phyloP scores from a whole-genome alignment of 2,329 filamentous ascomycete genomes.

The Helminthosporium solani region DNA sequence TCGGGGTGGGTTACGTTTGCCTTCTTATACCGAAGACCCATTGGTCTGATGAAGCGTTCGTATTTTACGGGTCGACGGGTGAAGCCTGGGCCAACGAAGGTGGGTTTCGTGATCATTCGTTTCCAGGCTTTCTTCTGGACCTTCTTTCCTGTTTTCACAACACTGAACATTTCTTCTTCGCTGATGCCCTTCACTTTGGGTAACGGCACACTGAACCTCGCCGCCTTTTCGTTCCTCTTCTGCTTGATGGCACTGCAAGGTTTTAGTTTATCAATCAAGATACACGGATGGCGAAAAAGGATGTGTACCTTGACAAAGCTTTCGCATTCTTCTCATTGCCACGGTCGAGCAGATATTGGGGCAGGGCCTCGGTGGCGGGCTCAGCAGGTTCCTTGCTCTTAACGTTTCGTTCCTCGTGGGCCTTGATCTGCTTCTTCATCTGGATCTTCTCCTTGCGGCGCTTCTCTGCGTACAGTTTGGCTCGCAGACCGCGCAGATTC shows the following conservation, averaged over 20 bases:
- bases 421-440: constrained; percentile 63
- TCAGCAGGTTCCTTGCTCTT: constrained; percentile 78
- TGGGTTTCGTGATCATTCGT: constrained; percentile 74
- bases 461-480: constrained; percentile 92
- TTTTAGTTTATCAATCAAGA: too few relatives aligned
- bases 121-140: constrained; percentile 81
- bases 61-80: constrained; percentile 83
- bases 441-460: constrained; percentile 82
- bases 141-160: constrained; percentile 86
- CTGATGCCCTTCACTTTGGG: constrained; percentile 92
- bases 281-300: too few relatives aligned
- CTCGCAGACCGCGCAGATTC: constrained; percentile 85
- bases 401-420: constrained; percentile 94
- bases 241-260: constrained; percentile 93
- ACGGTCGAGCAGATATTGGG: constrained; percentile 93
- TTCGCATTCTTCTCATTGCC: constrained; percentile 67
- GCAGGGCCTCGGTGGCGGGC: constrained; percentile 77
- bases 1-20: constrained; percentile 75
- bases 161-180: constrained; percentile 90
- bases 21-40: constrained; percentile 79
- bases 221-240: constrained; percentile 84
- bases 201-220: constrained; percentile 86
- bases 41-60: constrained; percentile 45
- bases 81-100: constrained; percentile 89
- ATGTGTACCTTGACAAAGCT: too few relatives aligned